These are phyloP conservation scores for Syzygium aromaticum DNA, from an alignment of 345 rosid genomes.

Conservation along the genomic window DNA sequence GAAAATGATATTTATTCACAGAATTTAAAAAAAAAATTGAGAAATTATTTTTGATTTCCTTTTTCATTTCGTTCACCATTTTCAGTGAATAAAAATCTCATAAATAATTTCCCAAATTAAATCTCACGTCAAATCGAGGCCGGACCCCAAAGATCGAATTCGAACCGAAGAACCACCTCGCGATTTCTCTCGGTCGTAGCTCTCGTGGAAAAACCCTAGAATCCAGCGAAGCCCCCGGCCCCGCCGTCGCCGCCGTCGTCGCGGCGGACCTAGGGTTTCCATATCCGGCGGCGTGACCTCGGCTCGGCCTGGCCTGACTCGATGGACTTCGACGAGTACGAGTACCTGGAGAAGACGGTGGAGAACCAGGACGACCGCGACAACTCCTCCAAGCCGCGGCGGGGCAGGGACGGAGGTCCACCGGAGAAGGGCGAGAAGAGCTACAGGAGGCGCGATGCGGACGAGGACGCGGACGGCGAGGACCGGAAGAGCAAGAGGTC, in stretches of 20 bases:
- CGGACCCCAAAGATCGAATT: background rate
- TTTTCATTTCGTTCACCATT: background rate
- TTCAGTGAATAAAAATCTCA: background rate
- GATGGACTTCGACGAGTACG: slow-evolving; percentile 94
- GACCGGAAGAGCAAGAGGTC: slow-evolving; percentile 54
- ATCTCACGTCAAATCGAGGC: background rate
- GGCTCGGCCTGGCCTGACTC: background rate
- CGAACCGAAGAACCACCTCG: background rate
- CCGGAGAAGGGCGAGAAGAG: slow-evolving; percentile 56
- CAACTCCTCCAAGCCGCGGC: slow-evolving; percentile 27
- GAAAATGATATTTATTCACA: background rate
- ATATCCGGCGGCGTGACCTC: background rate
- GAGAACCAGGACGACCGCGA: slow-evolving; percentile 34
- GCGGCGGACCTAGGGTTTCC: background rate
- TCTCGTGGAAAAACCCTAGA: background rate
- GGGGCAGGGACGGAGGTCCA: slow-evolving; percentile 19
- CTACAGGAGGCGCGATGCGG: slow-evolving; percentile 59
- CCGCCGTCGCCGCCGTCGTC: background rate
- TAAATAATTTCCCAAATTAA: background rate
- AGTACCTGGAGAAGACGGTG: slow-evolving; percentile 86
- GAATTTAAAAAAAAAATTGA: background rate
- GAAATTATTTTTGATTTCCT: background rate
- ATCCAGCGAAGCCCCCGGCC: background rate
- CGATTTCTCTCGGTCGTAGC: background rate
- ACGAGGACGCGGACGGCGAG: slow-evolving; percentile 34